Base-by-base conservation (phyloP, 2,329 filamentous ascomycete genomes). In the Metarhizium humberi region DNA sequence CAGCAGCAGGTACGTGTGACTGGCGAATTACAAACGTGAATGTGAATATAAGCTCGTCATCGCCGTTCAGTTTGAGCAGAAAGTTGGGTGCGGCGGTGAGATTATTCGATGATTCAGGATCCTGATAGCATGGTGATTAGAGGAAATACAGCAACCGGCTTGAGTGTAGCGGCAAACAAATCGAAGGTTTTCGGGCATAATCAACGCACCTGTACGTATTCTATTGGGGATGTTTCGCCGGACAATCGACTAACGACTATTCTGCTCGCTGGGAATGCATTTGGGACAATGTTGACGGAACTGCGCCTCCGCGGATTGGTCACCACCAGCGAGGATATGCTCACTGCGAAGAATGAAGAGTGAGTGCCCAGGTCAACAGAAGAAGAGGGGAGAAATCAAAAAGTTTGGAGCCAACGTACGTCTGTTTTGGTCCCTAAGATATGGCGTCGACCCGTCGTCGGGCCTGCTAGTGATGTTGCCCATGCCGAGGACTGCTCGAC, bases 41-140 rank as follows among this genome's bases (percentile, higher is more conserved):
- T 64, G 86, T 90, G 73, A 99, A 95, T 61, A 84, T 84, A 54
- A 99, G 84, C 62, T 99, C 94, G 62, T 97, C 94, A 62, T 95
- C 91, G 73, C 92, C 94, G 62, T 78, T 82, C 36, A 99, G 76
- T 67, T 95, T 94, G 56, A 97, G 77, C 52, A 99, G 81, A 69
- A 97, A 95, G 57, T 79, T 80, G 8, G 91, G 89, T 32, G 75
- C 67, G 53, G 76, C 71, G 34, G 71, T 69, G 38, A 72, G 60
- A 50, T 71, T 69, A 47, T 72, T 68, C 30, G 76, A 67, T 55
- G 75, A 67, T 58, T 96, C 92, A 47, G 89, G 85, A 69, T 97
- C 94, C 91, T 96, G 55, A 11, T 36, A 32, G 50, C 56, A 58
- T 55, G 51, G 50, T 8, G 29, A 54, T 57, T 49, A 57, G 50